A percentile compares a stretch with the other conserved stretches of the same genome.
Conservation (phyloP, 495 filamentous ascomycete genomes). For the Tuber brumale region DNA sequence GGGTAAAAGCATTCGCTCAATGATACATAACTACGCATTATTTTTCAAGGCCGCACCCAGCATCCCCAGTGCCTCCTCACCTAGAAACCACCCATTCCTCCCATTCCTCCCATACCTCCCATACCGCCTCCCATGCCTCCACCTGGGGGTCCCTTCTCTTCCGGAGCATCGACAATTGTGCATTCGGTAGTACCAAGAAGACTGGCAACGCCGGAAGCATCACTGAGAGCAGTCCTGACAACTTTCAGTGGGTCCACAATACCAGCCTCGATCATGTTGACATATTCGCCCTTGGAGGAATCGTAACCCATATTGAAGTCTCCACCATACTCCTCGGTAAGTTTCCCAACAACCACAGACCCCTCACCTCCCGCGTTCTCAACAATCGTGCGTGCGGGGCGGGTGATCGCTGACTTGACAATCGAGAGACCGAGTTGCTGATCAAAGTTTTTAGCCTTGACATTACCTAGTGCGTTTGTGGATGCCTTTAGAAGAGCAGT, state of each 20-base stretch:
- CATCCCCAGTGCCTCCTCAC: slow-evolving; percentile 36
- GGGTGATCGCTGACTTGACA: slow-evolving; percentile 93
- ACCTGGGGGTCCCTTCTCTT: slow-evolving; percentile 67
- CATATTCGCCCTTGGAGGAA: slow-evolving; percentile 91
- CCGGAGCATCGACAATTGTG: slow-evolving; percentile 88
- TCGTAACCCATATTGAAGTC: slow-evolving; percentile 99
- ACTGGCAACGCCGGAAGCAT: slow-evolving; percentile 93
- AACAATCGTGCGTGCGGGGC: slow-evolving; percentile 85
- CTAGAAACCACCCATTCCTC: slow-evolving; percentile 53
- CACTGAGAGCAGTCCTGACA: slow-evolving; percentile 86
- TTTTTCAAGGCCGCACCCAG: slow-evolving; percentile 42
- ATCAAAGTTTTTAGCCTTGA: slow-evolving; percentile 93
- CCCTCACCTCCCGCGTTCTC: slow-evolving; percentile 97
- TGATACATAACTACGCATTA: slow-evolving; percentile 48
- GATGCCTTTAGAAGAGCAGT: slow-evolving; percentile 97
- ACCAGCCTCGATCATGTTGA: slow-evolving; percentile 95
- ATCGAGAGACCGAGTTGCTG: slow-evolving; percentile 97
- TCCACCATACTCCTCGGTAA: slow-evolving; percentile 81
- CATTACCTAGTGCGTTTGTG: slow-evolving; percentile 68
- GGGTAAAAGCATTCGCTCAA: slow-evolving; percentile 43
- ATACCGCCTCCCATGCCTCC: slow-evolving; percentile 62
- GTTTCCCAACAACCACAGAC: slow-evolving; percentile 93
- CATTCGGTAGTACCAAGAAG: slow-evolving; percentile 97
- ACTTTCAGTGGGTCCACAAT: slow-evolving; percentile 99
- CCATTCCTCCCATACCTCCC: slow-evolving; percentile 65